Evolutionary conservation across 176 grass and related monocot genomes (phyloP).

Genomic region (Cenchrus fungigraminus): DNA sequence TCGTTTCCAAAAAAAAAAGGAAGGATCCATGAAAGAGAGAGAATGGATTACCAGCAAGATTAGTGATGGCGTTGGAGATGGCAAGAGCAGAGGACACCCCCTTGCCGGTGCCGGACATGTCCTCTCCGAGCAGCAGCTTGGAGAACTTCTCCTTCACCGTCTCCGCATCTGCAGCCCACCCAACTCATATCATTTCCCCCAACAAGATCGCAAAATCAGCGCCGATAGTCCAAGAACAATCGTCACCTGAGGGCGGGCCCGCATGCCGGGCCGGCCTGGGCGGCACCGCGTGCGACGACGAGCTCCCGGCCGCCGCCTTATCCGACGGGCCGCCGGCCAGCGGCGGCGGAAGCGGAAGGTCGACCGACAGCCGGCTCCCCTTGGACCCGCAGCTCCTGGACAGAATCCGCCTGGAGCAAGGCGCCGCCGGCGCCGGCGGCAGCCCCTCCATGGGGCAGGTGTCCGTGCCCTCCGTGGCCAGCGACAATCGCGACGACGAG

Average conservation of each 20-base stretch:
- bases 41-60: slow-evolving; percentile 64
- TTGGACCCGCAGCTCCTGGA: slow-evolving; percentile 51
- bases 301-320: slow-evolving; percentile 9
- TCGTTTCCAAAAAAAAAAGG: too few relatives aligned
- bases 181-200: background rate
- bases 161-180: slow-evolving; percentile 50
- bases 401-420: slow-evolving; percentile 38
- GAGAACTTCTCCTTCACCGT: slow-evolving; percentile 80
- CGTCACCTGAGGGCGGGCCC: slow-evolving; percentile 54
- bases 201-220: slow-evolving; percentile 3
- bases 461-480: slow-evolving; percentile 27
- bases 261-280: slow-evolving; percentile 7
- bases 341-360: slow-evolving; percentile 38
- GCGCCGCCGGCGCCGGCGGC: background rate
- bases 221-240: background rate
- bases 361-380: slow-evolving; percentile 37
- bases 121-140: slow-evolving; percentile 82
- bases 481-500: slow-evolving; percentile 14
- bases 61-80: slow-evolving; percentile 85
- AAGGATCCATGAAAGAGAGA: background rate
- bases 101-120: slow-evolving; percentile 89
- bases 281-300: background rate
- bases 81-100: slow-evolving; percentile 82
- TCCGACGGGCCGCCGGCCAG: slow-evolving; percentile 48
- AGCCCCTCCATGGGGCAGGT: slow-evolving; percentile 33